phyloP scores from a whole-genome alignment of 208 protist species.

The Naegleria fowleri region DNA sequence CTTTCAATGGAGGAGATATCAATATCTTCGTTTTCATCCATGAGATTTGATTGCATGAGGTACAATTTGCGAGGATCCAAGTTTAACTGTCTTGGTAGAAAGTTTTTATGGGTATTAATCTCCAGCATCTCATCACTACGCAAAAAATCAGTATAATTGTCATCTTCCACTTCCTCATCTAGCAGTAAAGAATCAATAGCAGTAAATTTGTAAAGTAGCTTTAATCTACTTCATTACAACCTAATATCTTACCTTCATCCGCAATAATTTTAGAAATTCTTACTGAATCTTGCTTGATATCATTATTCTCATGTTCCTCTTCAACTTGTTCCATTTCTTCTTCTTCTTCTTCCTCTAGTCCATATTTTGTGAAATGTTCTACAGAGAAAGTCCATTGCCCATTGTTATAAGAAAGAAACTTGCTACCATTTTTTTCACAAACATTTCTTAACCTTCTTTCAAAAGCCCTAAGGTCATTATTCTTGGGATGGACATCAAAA shows the following conservation, averaged over 20 bases:
- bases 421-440: not conserved
- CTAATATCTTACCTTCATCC: not conserved
- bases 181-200: not conserved
- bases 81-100: not conserved
- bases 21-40: not conserved
- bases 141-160: not conserved
- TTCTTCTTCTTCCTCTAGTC: not conserved
- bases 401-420: not conserved
- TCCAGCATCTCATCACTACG: not conserved
- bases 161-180: not conserved
- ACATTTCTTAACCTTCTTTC: not conserved
- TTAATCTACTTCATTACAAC: not conserved
- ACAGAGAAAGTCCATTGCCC: not conserved
- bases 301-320: not conserved
- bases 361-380: slow-evolving; percentile 20
- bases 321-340: not conserved
- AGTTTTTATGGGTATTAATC: not conserved
- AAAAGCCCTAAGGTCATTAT: not conserved
- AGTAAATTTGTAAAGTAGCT: not conserved
- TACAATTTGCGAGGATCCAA: not conserved
- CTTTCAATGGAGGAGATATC: not conserved
- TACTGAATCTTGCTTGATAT: not conserved
- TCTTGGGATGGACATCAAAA: not conserved
- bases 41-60: not conserved
- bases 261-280: not conserved